Conservation (phyloP, 805 yeast genomes). For the Saccharomycopsis sp. region DNA sequence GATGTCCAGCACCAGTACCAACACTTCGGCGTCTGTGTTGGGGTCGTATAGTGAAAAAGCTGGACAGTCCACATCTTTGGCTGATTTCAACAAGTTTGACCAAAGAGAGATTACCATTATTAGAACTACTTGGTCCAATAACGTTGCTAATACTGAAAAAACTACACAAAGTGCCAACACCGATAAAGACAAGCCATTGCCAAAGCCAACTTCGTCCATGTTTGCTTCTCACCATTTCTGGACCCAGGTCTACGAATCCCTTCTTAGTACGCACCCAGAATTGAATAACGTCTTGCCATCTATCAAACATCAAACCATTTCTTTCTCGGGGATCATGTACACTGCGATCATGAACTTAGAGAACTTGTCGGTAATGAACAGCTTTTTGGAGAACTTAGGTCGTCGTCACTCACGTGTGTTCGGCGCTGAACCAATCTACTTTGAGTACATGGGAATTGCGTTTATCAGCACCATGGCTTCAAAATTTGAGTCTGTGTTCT, state of each 20-base stretch:
- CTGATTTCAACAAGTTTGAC: conserved; percentile 7
- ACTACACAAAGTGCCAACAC: not conserved
- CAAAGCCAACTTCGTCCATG: conserved; percentile 22
- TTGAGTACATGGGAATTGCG: conserved; percentile 55
- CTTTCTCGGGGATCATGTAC: conserved; percentile 54
- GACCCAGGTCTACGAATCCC: conserved; percentile 46
- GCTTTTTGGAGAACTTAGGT: conserved; percentile 43
- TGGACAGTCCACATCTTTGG: not conserved
- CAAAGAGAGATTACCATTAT: conserved; percentile 15
- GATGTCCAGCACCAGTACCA: conserved; percentile 3
- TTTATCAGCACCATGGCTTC: conserved; percentile 48
- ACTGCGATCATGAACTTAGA: conserved; percentile 47
- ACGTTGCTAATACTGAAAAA: conserved; percentile 11
- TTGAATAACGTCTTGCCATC: conserved; percentile 47
- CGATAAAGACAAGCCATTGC: conserved; percentile 1
- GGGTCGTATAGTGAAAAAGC: not conserved
- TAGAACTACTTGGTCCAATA: conserved; percentile 15
- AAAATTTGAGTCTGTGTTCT: conserved; percentile 30
- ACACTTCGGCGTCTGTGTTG: not conserved
- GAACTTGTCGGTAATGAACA: conserved; percentile 41
- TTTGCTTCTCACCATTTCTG: conserved; percentile 44
- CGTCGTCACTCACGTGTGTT: conserved; percentile 48
- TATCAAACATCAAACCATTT: conserved; percentile 51
- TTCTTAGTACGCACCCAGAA: conserved; percentile 38
- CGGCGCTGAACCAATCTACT: conserved; percentile 47